Evolutionary conservation across 768 basidiomycete genomes (phyloP).

Genomic region (Boletus vinaceobasis): DNA sequence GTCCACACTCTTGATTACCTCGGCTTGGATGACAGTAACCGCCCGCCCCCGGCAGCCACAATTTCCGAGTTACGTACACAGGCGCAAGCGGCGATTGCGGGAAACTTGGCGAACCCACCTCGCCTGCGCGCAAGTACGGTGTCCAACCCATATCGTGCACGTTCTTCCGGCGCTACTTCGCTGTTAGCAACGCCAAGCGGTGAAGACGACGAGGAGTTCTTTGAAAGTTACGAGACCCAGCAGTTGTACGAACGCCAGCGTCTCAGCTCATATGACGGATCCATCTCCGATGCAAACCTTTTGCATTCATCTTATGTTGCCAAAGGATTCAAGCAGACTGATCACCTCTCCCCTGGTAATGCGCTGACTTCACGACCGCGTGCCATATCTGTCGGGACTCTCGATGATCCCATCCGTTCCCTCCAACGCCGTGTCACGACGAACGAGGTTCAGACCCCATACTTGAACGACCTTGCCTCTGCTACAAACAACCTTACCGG

Average conservation of each 20-base stretch:
- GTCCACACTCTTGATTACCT: conserved; percentile 96
- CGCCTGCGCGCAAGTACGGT: conserved; percentile 88
- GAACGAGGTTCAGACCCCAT: conserved; percentile 53
- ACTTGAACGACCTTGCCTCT: conserved; percentile 53
- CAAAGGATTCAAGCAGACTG: conserved; percentile 71
- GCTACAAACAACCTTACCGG: conserved; percentile 28
- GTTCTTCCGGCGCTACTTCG: conserved; percentile 57
- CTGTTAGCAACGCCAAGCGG: conserved; percentile 59
- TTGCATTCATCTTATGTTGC: conserved; percentile 59
- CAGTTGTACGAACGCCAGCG: conserved; percentile 50
- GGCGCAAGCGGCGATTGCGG: conserved; percentile 86
- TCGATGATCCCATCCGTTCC: conserved; percentile 74
- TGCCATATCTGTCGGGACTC: conserved; percentile 84
- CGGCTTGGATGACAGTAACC: conserved; percentile 79
- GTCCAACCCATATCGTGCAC: conserved; percentile 82
- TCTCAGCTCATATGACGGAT: conserved; percentile 59
- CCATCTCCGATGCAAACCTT: conserved; percentile 48
- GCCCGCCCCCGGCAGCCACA: conserved; percentile 78
- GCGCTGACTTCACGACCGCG: conserved; percentile 57
- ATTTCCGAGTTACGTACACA: conserved; percentile 86
- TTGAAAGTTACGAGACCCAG: conserved; percentile 52
- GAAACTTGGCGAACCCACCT: conserved; percentile 74
- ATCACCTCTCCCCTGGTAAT: conserved; percentile 54
- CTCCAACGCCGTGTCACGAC: conserved; percentile 63
- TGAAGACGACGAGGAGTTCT: conserved; percentile 75